These are phyloP conservation scores for Dichotomopilus funicola DNA, from an alignment of 2,329 filamentous ascomycete species.

Conservation along the genomic window DNA sequence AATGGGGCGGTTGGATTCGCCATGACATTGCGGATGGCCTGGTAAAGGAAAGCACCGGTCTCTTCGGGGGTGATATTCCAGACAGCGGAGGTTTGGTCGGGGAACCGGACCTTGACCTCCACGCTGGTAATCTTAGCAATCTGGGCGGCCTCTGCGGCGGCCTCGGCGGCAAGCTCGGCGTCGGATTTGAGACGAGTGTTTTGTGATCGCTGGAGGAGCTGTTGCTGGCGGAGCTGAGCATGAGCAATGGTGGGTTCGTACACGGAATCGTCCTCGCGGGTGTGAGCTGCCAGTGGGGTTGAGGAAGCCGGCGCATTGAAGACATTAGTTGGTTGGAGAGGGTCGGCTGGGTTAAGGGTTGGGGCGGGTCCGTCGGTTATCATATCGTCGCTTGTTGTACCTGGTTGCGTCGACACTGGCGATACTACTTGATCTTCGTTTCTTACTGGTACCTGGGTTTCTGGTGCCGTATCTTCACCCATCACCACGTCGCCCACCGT, in stretches of 20 bases:
- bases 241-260: conserved; percentile 71
- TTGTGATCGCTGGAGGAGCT: conserved; percentile 53
- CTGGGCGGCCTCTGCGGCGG: conserved; percentile 57
- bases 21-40: conserved; percentile 67
- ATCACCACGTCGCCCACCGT: conserved; percentile 8
- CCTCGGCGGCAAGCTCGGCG: conserved; percentile 67
- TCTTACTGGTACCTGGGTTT: conserved; percentile 4
- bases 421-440: not conserved
- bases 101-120: conserved; percentile 75
- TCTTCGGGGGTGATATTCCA: conserved; percentile 63
- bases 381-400: conserved; percentile 10
- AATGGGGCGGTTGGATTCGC: conserved; percentile 60
- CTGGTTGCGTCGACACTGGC: not conserved
- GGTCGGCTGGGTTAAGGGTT: conserved; percentile 14
- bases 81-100: conserved; percentile 74
- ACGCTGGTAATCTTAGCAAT: conserved; percentile 62
- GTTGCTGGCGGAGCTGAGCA: conserved; percentile 66
- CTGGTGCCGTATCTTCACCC: conserved; percentile 6
- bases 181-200: conserved; percentile 79
- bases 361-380: conserved; percentile 14
- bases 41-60: conserved; percentile 66
- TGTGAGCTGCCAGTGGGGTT: conserved; percentile 68
- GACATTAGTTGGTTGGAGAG: conserved; percentile 55
- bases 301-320: conserved; percentile 70
- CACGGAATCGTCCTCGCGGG: conserved; percentile 62